A percentile compares a stretch with the other conserved stretches of the same genome.
Conservation (phyloP, 805 yeast species). For the Kluyveromyces nonfermentans region DNA sequence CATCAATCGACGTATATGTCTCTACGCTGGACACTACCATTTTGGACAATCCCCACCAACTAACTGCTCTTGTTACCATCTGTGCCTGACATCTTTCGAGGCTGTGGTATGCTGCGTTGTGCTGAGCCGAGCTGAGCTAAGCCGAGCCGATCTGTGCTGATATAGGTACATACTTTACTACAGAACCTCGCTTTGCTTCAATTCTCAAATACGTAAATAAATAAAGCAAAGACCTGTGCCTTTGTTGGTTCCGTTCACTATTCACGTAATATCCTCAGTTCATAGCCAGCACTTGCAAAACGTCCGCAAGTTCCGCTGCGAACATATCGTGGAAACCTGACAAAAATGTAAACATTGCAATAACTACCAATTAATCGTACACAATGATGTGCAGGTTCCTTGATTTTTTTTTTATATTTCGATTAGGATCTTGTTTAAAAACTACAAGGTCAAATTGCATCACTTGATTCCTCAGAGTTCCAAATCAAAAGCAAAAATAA, state of each 20-base stretch:
- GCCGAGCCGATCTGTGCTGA: too few relatives aligned
- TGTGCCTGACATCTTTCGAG: too few relatives aligned
- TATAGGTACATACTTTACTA: too few relatives aligned
- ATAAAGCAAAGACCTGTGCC: neutral
- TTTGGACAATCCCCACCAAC: too few relatives aligned
- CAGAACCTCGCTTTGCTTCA: too few relatives aligned
- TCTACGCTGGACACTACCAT: too few relatives aligned
- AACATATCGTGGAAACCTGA: neutral
- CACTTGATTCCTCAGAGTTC: neutral
- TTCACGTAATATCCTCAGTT: neutral
- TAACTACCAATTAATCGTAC: neutral
- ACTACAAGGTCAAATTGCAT: neutral
- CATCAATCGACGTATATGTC: too few relatives aligned
- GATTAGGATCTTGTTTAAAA: constrained; percentile 1
- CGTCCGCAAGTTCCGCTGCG: neutral
- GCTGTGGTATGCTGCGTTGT: too few relatives aligned
- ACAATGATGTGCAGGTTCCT: neutral
- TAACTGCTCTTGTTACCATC: too few relatives aligned
- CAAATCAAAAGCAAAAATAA: constrained; percentile 15
- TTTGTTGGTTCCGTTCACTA: neutral
- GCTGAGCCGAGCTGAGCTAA: too few relatives aligned
- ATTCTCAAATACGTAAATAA: neutral
- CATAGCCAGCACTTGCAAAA: neutral
- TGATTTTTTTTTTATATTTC: neutral
- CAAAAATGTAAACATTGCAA: neutral